Base-by-base conservation (phyloP, 75 land plant genomes). In the Picea glauca region DNA sequence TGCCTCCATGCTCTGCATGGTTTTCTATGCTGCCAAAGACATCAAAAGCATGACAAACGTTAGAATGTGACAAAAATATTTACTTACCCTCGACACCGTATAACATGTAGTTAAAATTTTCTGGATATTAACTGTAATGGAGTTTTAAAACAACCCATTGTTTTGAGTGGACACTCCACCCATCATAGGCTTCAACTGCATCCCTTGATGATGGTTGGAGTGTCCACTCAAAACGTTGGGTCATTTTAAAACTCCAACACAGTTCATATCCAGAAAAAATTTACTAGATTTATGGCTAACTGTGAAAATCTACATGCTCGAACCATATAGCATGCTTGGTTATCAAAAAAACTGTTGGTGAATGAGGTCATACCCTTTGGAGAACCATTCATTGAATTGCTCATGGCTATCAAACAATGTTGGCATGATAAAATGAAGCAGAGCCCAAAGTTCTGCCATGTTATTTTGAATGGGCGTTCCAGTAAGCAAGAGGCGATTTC, bases 361-460 rank as follows among this genome's bases (percentile, higher is more conserved):
- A 76, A 65, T 74, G 17, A 80, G 65, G 20, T 58, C 54, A 30
- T 87, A 96, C 99, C 99, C 98, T 84, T 97, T 97, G 13, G 95
- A 94, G 83, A 96, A 96, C 99, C 99, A 94, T 62, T 94, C 98
- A 76, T 89, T 92, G 76, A 96, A 94, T 75, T 94, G 93, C 78
- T 96, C 99, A 83, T 94, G 98, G 72, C 98, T 94, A 78, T 96
- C 95, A 87, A 96, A 96, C 32, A 96, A 83, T 20, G 98, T 92
- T 0, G 99, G 99, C 98, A 96, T 96, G 73, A 96, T 96, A 81
- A 96, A 96, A 86, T 96, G 99, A 26, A 96, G 81, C 75, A 96
- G 93, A 35, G 99, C 95, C 99, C 99, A 94, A 32, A 96, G 75
- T 78, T 96, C 98, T 58, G 95, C 97, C 99, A 96, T 96, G 85